Percentiles rank a stretch among this genome's conserved stretches.
These are phyloP conservation scores for Talaromyces sp. DNA, from an alignment of 2,329 filamentous ascomycete genomes.

Conservation along the genomic window DNA sequence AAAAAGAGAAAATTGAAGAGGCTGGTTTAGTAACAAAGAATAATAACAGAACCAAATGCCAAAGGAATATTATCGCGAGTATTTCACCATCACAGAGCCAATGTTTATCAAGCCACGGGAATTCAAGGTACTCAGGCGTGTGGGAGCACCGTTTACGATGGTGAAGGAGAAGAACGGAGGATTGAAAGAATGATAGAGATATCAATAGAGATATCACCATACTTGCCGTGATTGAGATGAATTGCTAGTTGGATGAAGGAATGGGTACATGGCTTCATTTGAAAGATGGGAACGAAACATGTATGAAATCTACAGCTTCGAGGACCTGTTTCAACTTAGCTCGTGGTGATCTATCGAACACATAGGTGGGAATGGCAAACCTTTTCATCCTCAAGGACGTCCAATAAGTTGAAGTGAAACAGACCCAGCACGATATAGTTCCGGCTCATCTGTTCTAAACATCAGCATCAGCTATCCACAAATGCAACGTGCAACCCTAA, in stretches of 20 bases:
- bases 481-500: no score
- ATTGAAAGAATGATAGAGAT: background rate
- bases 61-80: background rate
- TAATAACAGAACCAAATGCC: background rate
- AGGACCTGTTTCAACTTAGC: conserved; percentile 11
- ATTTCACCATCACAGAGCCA: background rate
- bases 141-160: background rate
- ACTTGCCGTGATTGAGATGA: background rate
- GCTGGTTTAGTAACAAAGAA: background rate
- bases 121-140: background rate
- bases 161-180: background rate
- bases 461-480: background rate
- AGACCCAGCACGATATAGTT: conserved; percentile 7
- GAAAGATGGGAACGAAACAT: conserved; percentile 11
- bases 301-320: conserved; percentile 17
- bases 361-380: conserved; percentile 26
- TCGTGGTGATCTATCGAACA: background rate
- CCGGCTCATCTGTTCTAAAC: conserved; percentile 13
- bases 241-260: background rate
- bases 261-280: background rate
- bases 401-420: conserved; percentile 15
- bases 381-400: conserved; percentile 43
- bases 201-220: background rate
- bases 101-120: background rate
- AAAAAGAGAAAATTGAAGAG: background rate